Evolutionary conservation across 2,329 filamentous ascomycete species (phyloP).

Genomic region (Ascosphaera pollenicola): DNA sequence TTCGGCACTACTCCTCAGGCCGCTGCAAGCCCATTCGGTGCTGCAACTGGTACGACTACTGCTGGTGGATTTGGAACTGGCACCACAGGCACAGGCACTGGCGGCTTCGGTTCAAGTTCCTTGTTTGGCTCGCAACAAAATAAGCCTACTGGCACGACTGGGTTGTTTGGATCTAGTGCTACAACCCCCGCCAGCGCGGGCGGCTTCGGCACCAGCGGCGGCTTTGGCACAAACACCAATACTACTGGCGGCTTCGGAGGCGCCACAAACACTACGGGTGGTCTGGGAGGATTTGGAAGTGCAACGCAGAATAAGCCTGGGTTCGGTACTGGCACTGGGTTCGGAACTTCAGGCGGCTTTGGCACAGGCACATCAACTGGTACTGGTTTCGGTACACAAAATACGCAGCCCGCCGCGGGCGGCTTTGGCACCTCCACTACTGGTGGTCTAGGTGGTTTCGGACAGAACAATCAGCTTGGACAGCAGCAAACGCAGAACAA

Average conservation of each 20-base stretch:
- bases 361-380: conserved; percentile 18
- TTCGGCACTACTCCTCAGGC: conserved; percentile 19
- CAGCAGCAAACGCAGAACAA: conserved; percentile 14
- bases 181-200: background rate
- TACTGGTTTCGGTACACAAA: conserved; percentile 19
- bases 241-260: conserved; percentile 9
- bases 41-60: conserved; percentile 12
- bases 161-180: conserved; percentile 14
- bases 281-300: conserved; percentile 19
- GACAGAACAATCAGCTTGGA: conserved; percentile 17
- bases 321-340: conserved; percentile 14
- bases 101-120: background rate
- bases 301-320: conserved; percentile 15
- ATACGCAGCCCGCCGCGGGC: conserved; percentile 21
- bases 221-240: background rate
- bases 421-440: conserved; percentile 15
- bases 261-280: conserved; percentile 16
- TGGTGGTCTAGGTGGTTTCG: conserved; percentile 23
- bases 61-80: conserved; percentile 20
- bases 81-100: conserved; percentile 10
- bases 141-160: conserved; percentile 4
- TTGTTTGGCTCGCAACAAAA: background rate
- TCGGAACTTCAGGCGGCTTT: conserved; percentile 15
- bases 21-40: conserved; percentile 19
- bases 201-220: background rate